Conservation (phyloP, 176 grass and related monocot species). For the Ensete glaucum region DNA sequence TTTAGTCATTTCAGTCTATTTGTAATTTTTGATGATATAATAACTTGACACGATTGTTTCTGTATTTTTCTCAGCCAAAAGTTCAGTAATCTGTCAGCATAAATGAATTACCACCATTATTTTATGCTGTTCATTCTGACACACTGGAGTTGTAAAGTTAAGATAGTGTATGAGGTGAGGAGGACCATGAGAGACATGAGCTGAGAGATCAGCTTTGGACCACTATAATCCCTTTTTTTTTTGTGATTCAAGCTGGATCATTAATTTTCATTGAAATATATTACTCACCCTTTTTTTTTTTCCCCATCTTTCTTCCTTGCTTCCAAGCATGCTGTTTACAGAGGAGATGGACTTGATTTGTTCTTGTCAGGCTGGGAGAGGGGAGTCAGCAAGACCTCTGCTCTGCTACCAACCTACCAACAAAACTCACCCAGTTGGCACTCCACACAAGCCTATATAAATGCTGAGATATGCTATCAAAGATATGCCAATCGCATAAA, state of each 20-base stretch:
- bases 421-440: not conserved
- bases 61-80: no score
- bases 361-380: not conserved
- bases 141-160: not conserved
- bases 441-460: no score
- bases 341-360: conserved; percentile 2
- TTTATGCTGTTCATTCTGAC: not conserved
- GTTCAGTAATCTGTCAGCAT: no score
- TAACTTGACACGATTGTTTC: no score
- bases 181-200: not conserved
- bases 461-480: no score
- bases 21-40: no score
- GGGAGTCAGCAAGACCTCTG: not conserved
- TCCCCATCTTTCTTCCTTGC: no score
- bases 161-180: not conserved
- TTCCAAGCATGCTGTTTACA: not conserved
- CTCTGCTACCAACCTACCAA: not conserved
- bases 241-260: not conserved
- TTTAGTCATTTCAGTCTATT: no score
- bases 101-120: not conserved
- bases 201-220: not conserved
- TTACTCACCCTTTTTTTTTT: not conserved
- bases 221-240: not conserved
- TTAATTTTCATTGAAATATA: not conserved
- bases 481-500: no score